Base-by-base conservation (phyloP, 2,329 filamentous ascomycete genomes). In the Teratosphaeria pseudoeucalypti region DNA sequence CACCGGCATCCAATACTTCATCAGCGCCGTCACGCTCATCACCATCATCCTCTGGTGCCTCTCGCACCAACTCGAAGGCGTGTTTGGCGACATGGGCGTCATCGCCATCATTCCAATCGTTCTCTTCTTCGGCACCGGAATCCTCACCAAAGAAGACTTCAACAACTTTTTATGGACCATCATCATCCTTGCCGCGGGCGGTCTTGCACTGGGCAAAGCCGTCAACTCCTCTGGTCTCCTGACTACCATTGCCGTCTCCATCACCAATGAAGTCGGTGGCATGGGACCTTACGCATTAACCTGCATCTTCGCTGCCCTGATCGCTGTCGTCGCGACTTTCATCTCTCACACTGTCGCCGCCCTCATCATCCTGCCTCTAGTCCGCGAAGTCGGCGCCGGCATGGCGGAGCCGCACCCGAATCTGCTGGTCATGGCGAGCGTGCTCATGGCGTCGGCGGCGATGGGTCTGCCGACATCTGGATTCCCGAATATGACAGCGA, bases 111-210 rank as follows among this genome's bases (percentile, higher is more conserved):
- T 99, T 62, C 94, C 94, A 6, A 87, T 99, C 57, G 88, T 95
- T 2, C 80, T 96, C 52, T 99, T 99, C 81, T 99, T 99, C 68
- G 94, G 94, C 58, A 92, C 91, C 1, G 94, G 94, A 11, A 92
- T 97, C 65, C 80, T 99, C 34, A 97, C 92, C 55, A 99, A 97
- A 76, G 94, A 97, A 75, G 94, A 99, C 76, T 99, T 99, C 73
- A 99, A 99, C 79, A 99, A 99, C 75, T 99, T 99, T 75, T 87
- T 96, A 47, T 99, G 94, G 94, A 99, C 95, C 23, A 99, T 99
- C 75, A 96, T 99, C 75, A 97, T 99, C 69, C 86, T 99, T 23
- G 94, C 94, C 0, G 92, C 94, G 0, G 94, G 94, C 54, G 94
- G 94, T 7, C 78, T 99, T 37, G 91, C 91, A 1, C 84, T 99